A percentile compares a stretch with the other conserved stretches of the same genome.
Evolutionary conservation across 1,284 basidiomycete genomes (phyloP).

Genomic region (Boletus semigastroideus): DNA sequence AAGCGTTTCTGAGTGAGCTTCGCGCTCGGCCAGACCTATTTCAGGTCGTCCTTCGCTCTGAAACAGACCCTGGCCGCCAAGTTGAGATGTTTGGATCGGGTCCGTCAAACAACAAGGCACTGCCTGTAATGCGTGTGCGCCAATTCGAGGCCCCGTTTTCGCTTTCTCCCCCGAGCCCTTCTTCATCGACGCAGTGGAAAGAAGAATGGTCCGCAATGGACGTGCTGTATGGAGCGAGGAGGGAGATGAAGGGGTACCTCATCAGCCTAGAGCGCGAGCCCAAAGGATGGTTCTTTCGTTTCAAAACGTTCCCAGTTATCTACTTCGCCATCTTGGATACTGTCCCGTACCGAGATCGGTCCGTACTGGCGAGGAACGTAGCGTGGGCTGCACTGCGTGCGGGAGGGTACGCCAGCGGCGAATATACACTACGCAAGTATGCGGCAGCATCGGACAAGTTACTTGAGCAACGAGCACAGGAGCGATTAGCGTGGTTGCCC

Average conservation of each 20-base stretch:
- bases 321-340: not conserved
- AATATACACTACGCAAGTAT: slow-evolving; percentile 5
- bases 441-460: not conserved
- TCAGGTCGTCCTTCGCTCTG: slow-evolving; percentile 24
- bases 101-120: not conserved
- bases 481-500: slow-evolving; percentile 19
- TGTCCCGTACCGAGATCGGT: not conserved
- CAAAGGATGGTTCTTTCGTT: not conserved
- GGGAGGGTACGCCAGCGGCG: slow-evolving; percentile 12
- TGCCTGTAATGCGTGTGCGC: not conserved
- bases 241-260: not conserved
- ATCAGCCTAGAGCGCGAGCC: not conserved
- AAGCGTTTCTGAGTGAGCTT: slow-evolving; percentile 30
- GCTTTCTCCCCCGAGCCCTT: not conserved
- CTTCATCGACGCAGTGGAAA: not conserved
- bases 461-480: slow-evolving; percentile 5
- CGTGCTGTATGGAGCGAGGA: not conserved
- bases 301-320: not conserved
- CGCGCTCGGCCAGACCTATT: slow-evolving; percentile 32
- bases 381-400: slow-evolving; percentile 23
- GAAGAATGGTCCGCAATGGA: not conserved
- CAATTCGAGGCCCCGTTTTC: slow-evolving; percentile 27
- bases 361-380: slow-evolving; percentile 9
- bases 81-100: slow-evolving; percentile 24
- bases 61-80: not conserved